Conservation (phyloP, 2,329 filamentous ascomycete genomes). For the Penicillium sp. region DNA sequence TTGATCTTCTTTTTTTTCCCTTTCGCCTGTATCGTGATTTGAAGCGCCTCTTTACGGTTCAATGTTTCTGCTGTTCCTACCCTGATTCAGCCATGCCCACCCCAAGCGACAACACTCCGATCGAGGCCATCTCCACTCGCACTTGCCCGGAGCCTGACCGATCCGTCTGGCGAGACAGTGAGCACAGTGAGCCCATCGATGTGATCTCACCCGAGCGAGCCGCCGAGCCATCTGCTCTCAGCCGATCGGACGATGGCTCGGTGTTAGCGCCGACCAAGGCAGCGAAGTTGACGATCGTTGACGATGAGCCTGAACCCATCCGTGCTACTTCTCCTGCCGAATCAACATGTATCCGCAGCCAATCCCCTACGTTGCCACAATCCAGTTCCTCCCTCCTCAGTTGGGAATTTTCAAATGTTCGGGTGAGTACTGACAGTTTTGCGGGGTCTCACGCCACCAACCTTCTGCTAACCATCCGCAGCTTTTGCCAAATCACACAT, state of each 20-base stretch:
- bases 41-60: conserved; percentile 25
- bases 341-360: conserved; percentile 30
- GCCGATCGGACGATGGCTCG: conserved; percentile 30
- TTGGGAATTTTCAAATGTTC: conserved; percentile 57
- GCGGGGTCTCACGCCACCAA: neutral
- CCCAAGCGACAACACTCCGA: conserved; percentile 47
- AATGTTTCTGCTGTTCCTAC: conserved; percentile 35
- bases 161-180: conserved; percentile 35
- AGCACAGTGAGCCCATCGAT: conserved; percentile 30
- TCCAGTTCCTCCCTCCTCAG: conserved; percentile 50
- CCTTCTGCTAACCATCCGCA: conserved; percentile 38
- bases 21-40: conserved; percentile 14
- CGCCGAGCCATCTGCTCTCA: conserved; percentile 27
- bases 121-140: conserved; percentile 47
- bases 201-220: conserved; percentile 26
- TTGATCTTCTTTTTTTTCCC: conserved; percentile 14
- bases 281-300: conserved; percentile 30
- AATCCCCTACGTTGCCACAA: conserved; percentile 32
- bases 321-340: conserved; percentile 37
- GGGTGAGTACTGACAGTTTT: conserved; percentile 47
- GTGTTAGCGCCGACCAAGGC: conserved; percentile 27
- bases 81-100: conserved; percentile 52
- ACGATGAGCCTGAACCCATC: conserved; percentile 33
- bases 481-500: conserved; percentile 77
- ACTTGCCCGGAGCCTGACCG: conserved; percentile 50